Conservation (phyloP, 345 rosid genomes). For the Stellera chamaejasme region DNA sequence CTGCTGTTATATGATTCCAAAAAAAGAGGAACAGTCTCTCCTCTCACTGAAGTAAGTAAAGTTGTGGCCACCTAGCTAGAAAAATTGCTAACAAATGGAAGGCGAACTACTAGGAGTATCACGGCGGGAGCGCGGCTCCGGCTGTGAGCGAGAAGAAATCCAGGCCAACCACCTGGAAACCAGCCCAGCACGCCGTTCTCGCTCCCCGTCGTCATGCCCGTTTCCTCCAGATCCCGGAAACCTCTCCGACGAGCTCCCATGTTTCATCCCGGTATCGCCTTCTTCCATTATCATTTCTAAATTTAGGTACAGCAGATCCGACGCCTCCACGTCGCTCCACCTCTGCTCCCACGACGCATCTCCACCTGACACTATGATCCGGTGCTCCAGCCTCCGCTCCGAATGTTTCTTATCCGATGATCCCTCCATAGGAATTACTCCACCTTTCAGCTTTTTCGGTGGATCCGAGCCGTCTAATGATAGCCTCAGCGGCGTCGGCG, state of each 20-base stretch:
- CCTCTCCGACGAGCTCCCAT: slow-evolving; percentile 72
- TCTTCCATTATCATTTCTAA: slow-evolving; percentile 47
- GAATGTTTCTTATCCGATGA: slow-evolving; percentile 12
- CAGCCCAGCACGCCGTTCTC: slow-evolving; percentile 38
- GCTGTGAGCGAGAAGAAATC: slow-evolving; percentile 11
- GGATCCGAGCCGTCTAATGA: slow-evolving; percentile 34
- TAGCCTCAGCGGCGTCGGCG: slow-evolving; percentile 27
- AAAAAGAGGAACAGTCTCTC: too few relatives aligned
- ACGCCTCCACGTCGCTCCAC: slow-evolving; percentile 72
- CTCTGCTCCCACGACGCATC: slow-evolving; percentile 16
- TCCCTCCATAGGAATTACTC: slow-evolving; percentile 28
- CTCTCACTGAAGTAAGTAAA: too few relatives aligned
- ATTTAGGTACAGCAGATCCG: slow-evolving; percentile 50
- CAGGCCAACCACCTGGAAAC: slow-evolving; percentile 37
- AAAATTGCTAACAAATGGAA: too few relatives aligned
- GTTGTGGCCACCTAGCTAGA: too few relatives aligned
- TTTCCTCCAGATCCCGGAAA: slow-evolving; percentile 27
- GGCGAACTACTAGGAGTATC: background rate
- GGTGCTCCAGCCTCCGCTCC: slow-evolving; percentile 49
- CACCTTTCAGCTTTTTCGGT: slow-evolving; percentile 14
- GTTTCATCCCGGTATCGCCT: slow-evolving; percentile 43
- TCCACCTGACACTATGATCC: slow-evolving; percentile 46
- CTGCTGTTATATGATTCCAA: background rate
- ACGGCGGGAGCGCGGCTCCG: slow-evolving; percentile 19
- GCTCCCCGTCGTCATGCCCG: slow-evolving; percentile 9